phyloP scores from a whole-genome alignment of 129 eudicot species.

The Flaveria bidentis region DNA sequence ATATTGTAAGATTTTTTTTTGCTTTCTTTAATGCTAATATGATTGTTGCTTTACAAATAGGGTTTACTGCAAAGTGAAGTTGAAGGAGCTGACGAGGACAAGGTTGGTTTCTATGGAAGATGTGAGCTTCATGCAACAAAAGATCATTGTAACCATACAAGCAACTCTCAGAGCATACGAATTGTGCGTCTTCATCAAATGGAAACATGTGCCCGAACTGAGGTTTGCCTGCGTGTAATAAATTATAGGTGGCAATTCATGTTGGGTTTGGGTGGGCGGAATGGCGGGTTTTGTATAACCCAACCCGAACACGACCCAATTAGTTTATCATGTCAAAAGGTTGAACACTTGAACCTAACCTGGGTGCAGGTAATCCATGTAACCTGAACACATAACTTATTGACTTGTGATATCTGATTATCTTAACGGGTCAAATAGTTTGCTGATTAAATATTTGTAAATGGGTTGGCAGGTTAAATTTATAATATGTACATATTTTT shows the following conservation, averaged over 20 bases:
- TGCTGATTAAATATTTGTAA: not conserved
- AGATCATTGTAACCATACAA: slow-evolving; percentile 14
- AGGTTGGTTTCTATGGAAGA: slow-evolving; percentile 63
- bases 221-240: slow-evolving; percentile 40
- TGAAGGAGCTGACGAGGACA: slow-evolving; percentile 51
- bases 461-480: not conserved
- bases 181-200: slow-evolving; percentile 26
- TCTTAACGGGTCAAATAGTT: not conserved
- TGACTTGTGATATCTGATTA: not conserved
- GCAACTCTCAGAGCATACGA: slow-evolving; percentile 27
- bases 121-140: slow-evolving; percentile 56
- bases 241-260: not conserved
- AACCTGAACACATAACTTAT: not conserved
- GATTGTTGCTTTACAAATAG: slow-evolving; percentile 31
- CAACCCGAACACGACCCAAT: not conserved
- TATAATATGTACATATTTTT: not conserved
- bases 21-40: slow-evolving; percentile 17
- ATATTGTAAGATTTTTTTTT: slow-evolving; percentile 4
- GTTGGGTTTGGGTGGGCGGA: not conserved
- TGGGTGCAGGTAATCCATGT: not conserved
- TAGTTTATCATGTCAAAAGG: not conserved
- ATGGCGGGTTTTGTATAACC: not conserved
- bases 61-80: slow-evolving; percentile 65
- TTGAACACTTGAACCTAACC: not conserved
- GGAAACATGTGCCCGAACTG: slow-evolving; percentile 70